Evolutionary conservation across 306 rosid genomes (phyloP), one percentile per base, ranked within the genome.

Genomic region (Glycine tomentella): DNA sequence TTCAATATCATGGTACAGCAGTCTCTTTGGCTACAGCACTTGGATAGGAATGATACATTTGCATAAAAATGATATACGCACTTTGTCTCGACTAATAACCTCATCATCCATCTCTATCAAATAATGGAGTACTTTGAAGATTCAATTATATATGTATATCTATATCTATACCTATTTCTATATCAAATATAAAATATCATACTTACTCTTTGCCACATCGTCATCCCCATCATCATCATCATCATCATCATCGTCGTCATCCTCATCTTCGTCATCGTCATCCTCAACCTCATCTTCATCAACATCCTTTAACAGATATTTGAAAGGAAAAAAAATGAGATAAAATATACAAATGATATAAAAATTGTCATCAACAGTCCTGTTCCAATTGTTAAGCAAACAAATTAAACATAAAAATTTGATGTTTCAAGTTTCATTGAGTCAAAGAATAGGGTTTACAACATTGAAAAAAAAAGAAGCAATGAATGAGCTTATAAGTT

Each of bases 121-220:
- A 20, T 20, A 20, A 63, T 14, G 12, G 71, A 62, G 25, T 13
- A 59, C 71, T 59, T 65, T 14, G 45, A 85, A 44, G 55, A 44
- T 67, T 67, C 14, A 77, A 53, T 11, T 42, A 13, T 56, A 10
- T 52, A 52, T n/a, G n/a, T n/a, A n/a, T n/a, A n/a, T n/a, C n/a
- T n/a, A 36, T 36, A 25, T 25, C 40, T 20, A 20, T 34, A 4
- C 38, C 38, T 34, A 34, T 34, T 34, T 34, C 40, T 36, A 55
- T 4, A 50, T 16, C n/a, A 53, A n/a, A 49, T 72, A 51, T 20
- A 36, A 64, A 64, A 36, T 5, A 73, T 16, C 4, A 58, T 48
- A 72, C 92, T 86, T 88, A 94, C 98, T 81, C 86, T 90, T 93
- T 38, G 89, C 85, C 66, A 88, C 69, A 44, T 72, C 10, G 1